phyloP scores from a whole-genome alignment of 1,284 basidiomycete genomes.

The Polyporus tsugae region DNA sequence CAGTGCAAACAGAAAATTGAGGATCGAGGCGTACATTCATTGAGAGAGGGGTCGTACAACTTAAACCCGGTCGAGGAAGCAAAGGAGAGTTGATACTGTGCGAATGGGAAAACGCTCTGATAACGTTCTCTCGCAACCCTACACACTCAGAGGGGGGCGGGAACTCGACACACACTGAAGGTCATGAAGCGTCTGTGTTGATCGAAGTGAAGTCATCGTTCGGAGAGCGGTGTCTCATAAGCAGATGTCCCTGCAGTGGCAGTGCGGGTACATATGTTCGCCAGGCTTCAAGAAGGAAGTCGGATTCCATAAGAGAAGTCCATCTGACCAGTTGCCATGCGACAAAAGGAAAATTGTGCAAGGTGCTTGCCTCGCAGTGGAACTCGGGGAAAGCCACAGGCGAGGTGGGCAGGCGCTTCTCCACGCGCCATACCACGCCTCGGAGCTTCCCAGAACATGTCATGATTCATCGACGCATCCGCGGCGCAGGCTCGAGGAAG shows the following conservation, averaged over 20 bases:
- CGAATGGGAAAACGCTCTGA: neutral
- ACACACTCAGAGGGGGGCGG: neutral
- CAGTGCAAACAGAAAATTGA: neutral
- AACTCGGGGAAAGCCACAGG: neutral
- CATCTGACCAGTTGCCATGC: slow-evolving; percentile 1
- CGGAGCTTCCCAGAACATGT: slow-evolving; percentile 5
- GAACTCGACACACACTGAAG: neutral
- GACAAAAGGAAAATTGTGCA: neutral
- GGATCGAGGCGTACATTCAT: neutral
- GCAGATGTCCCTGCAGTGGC: slow-evolving; percentile 3
- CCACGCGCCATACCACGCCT: neutral
- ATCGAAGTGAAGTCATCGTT: neutral
- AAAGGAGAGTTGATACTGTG: neutral
- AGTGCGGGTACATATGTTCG: neutral
- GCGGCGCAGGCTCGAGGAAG: slow-evolving; percentile 1
- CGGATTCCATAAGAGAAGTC: no score
- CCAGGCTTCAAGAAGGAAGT: neutral
- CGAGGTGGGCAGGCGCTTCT: slow-evolving; percentile 2
- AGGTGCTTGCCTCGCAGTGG: neutral
- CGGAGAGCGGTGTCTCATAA: neutral
- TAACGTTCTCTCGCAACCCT: neutral
- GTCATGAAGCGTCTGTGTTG: neutral
- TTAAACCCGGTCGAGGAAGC: neutral
- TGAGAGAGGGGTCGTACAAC: neutral
- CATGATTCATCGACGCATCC: neutral